phyloP scores from a whole-genome alignment of 140 eudicot genomes.

The Senecio squalidus region DNA sequence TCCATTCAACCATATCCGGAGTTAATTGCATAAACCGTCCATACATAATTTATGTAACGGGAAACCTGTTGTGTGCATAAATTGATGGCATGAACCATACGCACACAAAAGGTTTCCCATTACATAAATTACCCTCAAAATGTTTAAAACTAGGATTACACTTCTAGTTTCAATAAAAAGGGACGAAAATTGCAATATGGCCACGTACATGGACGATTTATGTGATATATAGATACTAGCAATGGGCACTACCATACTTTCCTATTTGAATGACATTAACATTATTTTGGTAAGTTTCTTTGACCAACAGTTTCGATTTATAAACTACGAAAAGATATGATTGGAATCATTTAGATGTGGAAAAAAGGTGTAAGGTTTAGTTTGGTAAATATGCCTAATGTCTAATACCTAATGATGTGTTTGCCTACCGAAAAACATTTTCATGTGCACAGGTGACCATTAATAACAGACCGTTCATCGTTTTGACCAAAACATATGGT shows the following conservation, averaged over 20 bases:
- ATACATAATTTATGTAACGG: no score
- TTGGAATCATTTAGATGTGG: background rate
- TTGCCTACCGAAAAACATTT: conserved; percentile 27
- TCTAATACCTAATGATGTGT: conserved; percentile 8
- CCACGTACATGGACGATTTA: no score
- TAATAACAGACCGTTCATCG: background rate
- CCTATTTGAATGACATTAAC: background rate
- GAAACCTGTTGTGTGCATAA: no score
- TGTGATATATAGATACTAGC: no score
- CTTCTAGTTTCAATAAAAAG: no score
- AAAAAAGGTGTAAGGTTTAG: conserved; percentile 13
- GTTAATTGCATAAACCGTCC: no score
- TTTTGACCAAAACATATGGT: background rate
- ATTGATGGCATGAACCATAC: no score
- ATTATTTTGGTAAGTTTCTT: background rate
- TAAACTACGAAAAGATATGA: background rate
- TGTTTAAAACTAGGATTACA: no score
- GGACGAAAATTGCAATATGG: no score
- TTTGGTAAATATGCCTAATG: conserved; percentile 26
- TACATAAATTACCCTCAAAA: no score
- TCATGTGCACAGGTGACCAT: conserved; percentile 20
- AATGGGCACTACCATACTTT: conserved; percentile 24
- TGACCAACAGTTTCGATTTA: conserved; percentile 9
- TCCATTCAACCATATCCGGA: conserved; percentile 23
- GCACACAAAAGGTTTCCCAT: no score